phyloP scores from a whole-genome alignment of 108 stramenopile species.

The Fistulifera solaris region DNA sequence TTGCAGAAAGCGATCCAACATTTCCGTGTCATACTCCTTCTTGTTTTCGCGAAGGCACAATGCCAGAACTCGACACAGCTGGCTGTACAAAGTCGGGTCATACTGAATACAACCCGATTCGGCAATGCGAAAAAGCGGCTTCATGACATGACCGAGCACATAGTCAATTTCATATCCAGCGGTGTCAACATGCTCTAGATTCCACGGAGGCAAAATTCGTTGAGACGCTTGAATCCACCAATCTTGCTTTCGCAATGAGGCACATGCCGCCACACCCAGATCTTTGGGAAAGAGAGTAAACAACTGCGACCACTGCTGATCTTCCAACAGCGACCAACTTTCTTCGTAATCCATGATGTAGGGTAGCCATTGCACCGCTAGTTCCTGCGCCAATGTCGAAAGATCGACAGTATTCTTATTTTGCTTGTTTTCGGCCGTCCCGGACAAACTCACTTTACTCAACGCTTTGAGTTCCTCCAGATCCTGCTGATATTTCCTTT shows the following conservation, averaged over 20 bases:
- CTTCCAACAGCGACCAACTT: no score
- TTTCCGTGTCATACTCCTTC: neutral
- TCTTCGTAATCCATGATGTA: no score
- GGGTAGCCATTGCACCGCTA: no score
- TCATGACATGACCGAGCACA: neutral
- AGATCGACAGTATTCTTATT: no score
- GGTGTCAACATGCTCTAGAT: neutral
- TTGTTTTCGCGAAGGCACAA: conserved; percentile 6
- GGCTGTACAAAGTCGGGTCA: conserved; percentile 42
- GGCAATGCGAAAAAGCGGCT: conserved; percentile 5
- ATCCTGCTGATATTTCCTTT: no score
- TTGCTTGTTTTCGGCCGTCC: no score
- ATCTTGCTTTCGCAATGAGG: neutral
- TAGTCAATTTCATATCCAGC: neutral
- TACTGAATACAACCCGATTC: conserved; percentile 43
- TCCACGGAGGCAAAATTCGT: conserved; percentile 13
- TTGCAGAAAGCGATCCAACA: conserved; percentile 29
- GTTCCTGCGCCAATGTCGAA: no score
- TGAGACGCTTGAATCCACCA: conserved; percentile 6
- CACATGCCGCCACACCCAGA: conserved; percentile 7
- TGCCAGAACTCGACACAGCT: conserved; percentile 44
- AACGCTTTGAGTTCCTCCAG: no score
- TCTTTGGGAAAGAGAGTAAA: conserved; percentile 1
- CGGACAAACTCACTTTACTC: no score
- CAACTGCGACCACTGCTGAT: neutral